Base-by-base conservation (phyloP, 2,329 filamentous ascomycete species). In the Stachybotrys elegans region DNA sequence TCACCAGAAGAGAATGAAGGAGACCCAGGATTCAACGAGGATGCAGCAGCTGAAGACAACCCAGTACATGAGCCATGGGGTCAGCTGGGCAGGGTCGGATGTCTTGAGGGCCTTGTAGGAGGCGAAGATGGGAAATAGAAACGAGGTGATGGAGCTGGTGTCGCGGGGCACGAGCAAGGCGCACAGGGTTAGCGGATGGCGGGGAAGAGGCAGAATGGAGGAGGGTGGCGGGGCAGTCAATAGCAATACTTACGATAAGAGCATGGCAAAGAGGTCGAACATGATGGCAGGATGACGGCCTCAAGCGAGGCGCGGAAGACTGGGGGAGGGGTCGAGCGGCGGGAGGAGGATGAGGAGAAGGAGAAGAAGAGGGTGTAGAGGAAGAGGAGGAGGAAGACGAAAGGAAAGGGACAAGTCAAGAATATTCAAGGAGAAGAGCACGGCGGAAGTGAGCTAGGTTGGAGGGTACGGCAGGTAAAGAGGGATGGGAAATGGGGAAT, bases 61-160 rank as follows among this genome's bases (percentile, higher is more conserved):
- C 86, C 92, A 98, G 78, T 97, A 98, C 86, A 97, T 97, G 53
- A 97, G 80, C 93, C 93, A 98, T 83, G 92, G 92, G 51, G 88
- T 88, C 48, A 96, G 78, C 61, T 94, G 83, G 29, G 88, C 84
- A 3, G 91, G 90, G 65, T 96, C 88, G 42, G 86, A 86, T 14
- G 89, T 91, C 70, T 93, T 92, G 60, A 98, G 85, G 40, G 93
- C 92, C 75, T 97, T 97, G 78, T 96, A 97, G 51, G 92, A 95
- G 54, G 92, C 91, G 70, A 95, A 97, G 51, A 96, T 82, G 42
- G 93, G 93, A 63, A 97, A 94, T 61, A 96, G 82, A 61, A 95
- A 90, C 45, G 91, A 94, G 47, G 87, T 83, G 63, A 92, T 68
- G 51, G 88, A 92, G 62, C 90, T 95, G 62, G 42, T 31, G 22